phyloP scores from a whole-genome alignment of 192 early-diverging fungal genomes.

The Backusella liffmaniae region DNA sequence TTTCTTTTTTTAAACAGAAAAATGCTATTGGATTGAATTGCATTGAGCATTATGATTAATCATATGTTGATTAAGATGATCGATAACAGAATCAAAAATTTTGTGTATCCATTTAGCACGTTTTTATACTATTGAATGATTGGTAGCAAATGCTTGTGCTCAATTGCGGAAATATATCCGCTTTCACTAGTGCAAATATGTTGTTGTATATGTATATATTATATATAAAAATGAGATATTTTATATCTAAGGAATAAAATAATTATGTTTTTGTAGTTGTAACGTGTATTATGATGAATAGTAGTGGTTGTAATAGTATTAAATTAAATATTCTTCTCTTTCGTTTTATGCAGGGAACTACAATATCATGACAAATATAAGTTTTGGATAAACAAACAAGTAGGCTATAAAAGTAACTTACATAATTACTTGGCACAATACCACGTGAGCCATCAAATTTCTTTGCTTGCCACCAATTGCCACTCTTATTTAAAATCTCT shows the following conservation, averaged over 20 bases:
- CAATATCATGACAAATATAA: background rate
- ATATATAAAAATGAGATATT: background rate
- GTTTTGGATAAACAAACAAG: background rate
- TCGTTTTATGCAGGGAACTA: background rate
- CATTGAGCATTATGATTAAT: slow-evolving; percentile 46
- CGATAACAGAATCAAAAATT: slow-evolving; percentile 63
- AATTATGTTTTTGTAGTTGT: slow-evolving; percentile 8
- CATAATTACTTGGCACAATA: slow-evolving; percentile 90
- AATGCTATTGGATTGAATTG: slow-evolving; percentile 39
- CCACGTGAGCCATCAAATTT: slow-evolving; percentile 77
- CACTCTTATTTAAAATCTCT: slow-evolving; percentile 85
- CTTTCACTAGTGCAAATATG: background rate
- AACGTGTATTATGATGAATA: background rate
- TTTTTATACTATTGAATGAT: background rate
- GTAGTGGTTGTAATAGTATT: background rate
- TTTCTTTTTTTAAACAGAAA: too few species aligned
- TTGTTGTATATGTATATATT: background rate
- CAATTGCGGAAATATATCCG: background rate
- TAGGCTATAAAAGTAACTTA: slow-evolving; percentile 17
- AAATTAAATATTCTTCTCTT: background rate
- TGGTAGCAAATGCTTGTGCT: background rate
- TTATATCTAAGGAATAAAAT: background rate
- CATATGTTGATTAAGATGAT: slow-evolving; percentile 71
- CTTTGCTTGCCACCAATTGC: slow-evolving; percentile 98
- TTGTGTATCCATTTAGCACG: slow-evolving; percentile 4